Conservation (phyloP, 2,329 filamentous ascomycete genomes). For the Ophiognomonia clavigignenti-juglandacearum region DNA sequence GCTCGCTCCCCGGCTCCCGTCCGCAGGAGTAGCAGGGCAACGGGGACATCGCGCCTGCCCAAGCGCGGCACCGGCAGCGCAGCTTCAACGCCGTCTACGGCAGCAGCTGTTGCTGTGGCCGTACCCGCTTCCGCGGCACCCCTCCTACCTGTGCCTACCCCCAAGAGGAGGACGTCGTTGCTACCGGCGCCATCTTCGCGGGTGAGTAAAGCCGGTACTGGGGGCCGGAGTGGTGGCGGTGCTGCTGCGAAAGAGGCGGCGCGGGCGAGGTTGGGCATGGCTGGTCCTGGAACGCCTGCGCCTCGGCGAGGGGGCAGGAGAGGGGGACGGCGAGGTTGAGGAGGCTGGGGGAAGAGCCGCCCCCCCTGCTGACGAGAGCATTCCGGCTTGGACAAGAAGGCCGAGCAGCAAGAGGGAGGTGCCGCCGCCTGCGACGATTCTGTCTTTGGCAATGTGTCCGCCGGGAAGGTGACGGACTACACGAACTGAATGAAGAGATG, state of each 20-base stretch:
- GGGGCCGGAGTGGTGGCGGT: neutral
- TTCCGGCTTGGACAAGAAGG: too few species aligned
- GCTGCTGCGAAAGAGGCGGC: neutral
- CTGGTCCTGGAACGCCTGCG: conserved; percentile 8
- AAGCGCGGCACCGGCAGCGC: neutral
- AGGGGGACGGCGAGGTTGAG: neutral
- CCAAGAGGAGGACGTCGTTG: conserved; percentile 15
- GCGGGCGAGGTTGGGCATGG: conserved; percentile 4
- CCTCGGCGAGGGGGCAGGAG: conserved; percentile 4
- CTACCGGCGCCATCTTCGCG: conserved; percentile 26
- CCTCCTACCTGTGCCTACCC: neutral
- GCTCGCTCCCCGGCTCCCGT: neutral
- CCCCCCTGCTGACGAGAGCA: too few species aligned
- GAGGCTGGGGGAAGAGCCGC: too few species aligned
- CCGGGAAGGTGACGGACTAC: too few species aligned
- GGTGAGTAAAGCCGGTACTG: conserved; percentile 17
- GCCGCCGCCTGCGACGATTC: too few species aligned
- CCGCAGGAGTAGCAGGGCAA: neutral
- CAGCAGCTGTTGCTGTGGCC: too few species aligned
- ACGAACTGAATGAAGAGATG: too few species aligned
- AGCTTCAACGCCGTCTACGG: too few species aligned
- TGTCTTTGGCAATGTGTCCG: too few species aligned
- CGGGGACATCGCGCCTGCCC: conserved; percentile 8
- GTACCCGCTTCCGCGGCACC: neutral
- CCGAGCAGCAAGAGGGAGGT: too few species aligned